A percentile compares a stretch with the other conserved stretches of the same genome.
phyloP scores from a whole-genome alignment of 2,329 filamentous ascomycete species.

The Neofusicoccum kwambonambiense region DNA sequence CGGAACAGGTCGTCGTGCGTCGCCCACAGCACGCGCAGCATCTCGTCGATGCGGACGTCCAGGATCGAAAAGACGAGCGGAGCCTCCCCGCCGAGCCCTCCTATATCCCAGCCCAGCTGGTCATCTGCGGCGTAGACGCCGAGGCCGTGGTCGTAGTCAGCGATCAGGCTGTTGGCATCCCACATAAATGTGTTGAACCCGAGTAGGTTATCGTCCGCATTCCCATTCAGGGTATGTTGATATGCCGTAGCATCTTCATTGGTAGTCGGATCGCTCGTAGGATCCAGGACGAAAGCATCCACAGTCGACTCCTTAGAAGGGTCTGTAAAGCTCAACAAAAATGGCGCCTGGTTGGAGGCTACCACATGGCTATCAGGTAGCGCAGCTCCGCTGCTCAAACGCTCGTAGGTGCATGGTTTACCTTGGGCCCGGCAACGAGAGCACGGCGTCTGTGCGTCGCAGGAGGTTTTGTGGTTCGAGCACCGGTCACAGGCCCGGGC shows the following conservation, averaged over 20 bases:
- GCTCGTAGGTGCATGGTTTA: constrained; percentile 13
- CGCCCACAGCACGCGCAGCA: not conserved
- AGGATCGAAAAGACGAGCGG: not conserved
- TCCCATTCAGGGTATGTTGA: not conserved
- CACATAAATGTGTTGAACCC: not conserved
- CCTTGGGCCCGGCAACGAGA: constrained; percentile 12
- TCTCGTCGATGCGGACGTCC: not conserved
- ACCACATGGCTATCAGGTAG: not conserved
- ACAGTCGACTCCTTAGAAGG: not conserved
- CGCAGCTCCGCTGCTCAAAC: not conserved
- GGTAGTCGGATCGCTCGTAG: not conserved
- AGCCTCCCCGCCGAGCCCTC: not conserved
- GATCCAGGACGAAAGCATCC: not conserved
- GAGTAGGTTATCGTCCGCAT: not conserved
- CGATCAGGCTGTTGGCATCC: not conserved
- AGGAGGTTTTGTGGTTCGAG: constrained; percentile 17
- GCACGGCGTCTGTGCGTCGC: constrained; percentile 17
- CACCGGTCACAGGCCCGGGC: constrained; percentile 16
- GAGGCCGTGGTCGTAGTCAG: not conserved
- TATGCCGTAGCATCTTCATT: not conserved
- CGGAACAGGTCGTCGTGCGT: not conserved
- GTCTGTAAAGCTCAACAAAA: constrained; percentile 17
- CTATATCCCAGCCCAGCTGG: not conserved
- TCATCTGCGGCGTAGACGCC: not conserved
- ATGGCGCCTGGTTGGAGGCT: not conserved